Percentiles rank a stretch among this genome's conserved stretches.
phyloP scores from a whole-genome alignment of 78 protist species.

The Dictyostelium capitatum region DNA sequence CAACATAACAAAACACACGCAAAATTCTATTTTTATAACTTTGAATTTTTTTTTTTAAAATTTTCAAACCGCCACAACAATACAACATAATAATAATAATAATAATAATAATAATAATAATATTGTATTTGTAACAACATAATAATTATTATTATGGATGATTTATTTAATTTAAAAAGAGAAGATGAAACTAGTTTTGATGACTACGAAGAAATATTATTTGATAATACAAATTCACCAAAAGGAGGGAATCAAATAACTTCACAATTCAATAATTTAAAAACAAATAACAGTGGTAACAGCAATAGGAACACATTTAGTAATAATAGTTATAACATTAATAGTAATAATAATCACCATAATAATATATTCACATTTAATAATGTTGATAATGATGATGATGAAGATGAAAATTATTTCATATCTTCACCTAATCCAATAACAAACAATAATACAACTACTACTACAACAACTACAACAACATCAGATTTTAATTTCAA shows the following conservation, averaged over 20 bases:
- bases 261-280: background rate
- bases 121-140: background rate
- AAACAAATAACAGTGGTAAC: background rate
- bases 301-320: background rate
- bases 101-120: too few relatives aligned
- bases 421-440: background rate
- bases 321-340: background rate
- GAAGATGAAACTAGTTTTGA: conserved; percentile 11
- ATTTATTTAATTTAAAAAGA: conserved; percentile 34
- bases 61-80: too few relatives aligned
- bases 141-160: too few relatives aligned
- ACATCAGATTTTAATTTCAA: conserved; percentile 28
- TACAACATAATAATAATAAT: too few relatives aligned
- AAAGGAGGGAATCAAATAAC: background rate
- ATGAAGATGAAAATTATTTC: conserved; percentile 7
- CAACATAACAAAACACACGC: too few relatives aligned
- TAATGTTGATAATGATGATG: background rate
- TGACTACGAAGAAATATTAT: conserved; percentile 57
- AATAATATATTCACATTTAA: conserved; percentile 1
- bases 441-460: background rate
- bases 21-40: too few relatives aligned
- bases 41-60: too few relatives aligned
- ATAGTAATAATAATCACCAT: background rate
- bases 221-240: background rate
- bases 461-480: background rate